phyloP scores from a whole-genome alignment of 108 stramenopile species.

The Cyclostephanos invisitatus region DNA sequence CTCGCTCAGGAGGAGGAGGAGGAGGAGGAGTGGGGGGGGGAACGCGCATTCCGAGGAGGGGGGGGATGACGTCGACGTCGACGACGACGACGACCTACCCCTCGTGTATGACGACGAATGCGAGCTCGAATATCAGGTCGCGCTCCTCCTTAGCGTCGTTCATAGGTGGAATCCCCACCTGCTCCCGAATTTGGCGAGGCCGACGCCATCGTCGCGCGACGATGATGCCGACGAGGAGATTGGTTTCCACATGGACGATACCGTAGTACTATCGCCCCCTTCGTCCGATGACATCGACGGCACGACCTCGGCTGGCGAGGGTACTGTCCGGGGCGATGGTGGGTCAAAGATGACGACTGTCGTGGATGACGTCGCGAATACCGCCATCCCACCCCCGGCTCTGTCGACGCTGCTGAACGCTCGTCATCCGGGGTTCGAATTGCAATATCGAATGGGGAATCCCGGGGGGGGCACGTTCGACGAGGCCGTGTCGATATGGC shows the following conservation, averaged over 20 bases:
- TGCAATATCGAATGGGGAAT: conserved; percentile 49
- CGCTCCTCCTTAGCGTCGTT: conserved; percentile 39
- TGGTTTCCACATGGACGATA: neutral
- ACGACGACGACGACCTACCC: no score
- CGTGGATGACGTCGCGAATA: neutral
- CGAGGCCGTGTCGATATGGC: conserved; percentile 47
- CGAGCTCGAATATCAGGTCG: conserved; percentile 32
- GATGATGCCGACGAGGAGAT: neutral
- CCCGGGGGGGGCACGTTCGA: conserved; percentile 45
- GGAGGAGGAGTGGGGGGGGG: conserved; percentile 1
- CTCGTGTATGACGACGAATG: conserved; percentile 9
- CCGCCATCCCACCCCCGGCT: conserved; percentile 22
- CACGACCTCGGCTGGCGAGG: neutral
- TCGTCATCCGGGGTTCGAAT: conserved; percentile 45
- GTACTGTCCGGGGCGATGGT: neutral
- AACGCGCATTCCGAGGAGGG: neutral
- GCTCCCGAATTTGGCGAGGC: conserved; percentile 30
- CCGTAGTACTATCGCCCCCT: neutral
- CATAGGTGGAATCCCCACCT: conserved; percentile 52
- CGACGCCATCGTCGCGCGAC: conserved; percentile 13
- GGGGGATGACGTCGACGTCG: neutral
- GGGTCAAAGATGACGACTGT: neutral
- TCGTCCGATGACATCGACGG: neutral
- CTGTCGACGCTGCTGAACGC: conserved; percentile 22
- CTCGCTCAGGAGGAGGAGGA: conserved; percentile 12